Percentiles rank a stretch among this genome's conserved stretches.
Conservation (phyloP, 2,329 filamentous ascomycete genomes). For the Pseudogymnoascus sp. region DNA sequence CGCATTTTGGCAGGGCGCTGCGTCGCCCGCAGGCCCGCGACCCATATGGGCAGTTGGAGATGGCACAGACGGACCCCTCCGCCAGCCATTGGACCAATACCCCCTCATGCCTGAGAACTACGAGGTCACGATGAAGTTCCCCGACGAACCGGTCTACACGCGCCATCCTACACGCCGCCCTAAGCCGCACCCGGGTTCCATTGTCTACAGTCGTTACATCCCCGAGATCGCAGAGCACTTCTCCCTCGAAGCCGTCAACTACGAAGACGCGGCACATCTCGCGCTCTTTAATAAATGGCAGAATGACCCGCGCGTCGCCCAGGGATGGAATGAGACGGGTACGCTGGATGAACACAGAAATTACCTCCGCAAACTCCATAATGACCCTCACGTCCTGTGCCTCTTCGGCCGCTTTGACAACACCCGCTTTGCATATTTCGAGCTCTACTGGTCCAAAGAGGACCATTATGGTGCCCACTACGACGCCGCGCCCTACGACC, state of each 20-base stretch:
- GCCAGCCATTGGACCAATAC: conserved; percentile 26
- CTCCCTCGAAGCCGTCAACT: conserved; percentile 68
- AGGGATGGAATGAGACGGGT: conserved; percentile 74
- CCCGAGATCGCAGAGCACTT: conserved; percentile 70
- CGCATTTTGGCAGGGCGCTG: conserved; percentile 64
- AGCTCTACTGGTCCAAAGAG: conserved; percentile 71
- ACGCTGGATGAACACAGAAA: conserved; percentile 66
- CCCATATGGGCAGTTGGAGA: conserved; percentile 44
- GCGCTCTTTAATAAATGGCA: conserved; percentile 71
- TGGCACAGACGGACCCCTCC: conserved; percentile 30
- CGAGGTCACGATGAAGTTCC: conserved; percentile 34
- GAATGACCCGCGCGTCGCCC: conserved; percentile 72
- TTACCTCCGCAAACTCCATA: conserved; percentile 60
- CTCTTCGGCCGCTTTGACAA: conserved; percentile 66
- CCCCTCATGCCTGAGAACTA: conserved; percentile 36
- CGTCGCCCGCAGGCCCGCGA: conserved; percentile 57
- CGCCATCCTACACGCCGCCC: conserved; percentile 64
- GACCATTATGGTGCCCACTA: conserved; percentile 54
- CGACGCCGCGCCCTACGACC: conserved; percentile 47
- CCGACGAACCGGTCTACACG: conserved; percentile 36
- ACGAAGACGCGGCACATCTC: conserved; percentile 54
- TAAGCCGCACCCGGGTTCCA: conserved; percentile 62
- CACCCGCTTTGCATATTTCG: conserved; percentile 67
- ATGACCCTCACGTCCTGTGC: conserved; percentile 64
- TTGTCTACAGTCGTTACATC: conserved; percentile 72